Evolutionary conservation across 306 rosid genomes (phyloP).

Genomic region (Mimosa bimucronata): DNA sequence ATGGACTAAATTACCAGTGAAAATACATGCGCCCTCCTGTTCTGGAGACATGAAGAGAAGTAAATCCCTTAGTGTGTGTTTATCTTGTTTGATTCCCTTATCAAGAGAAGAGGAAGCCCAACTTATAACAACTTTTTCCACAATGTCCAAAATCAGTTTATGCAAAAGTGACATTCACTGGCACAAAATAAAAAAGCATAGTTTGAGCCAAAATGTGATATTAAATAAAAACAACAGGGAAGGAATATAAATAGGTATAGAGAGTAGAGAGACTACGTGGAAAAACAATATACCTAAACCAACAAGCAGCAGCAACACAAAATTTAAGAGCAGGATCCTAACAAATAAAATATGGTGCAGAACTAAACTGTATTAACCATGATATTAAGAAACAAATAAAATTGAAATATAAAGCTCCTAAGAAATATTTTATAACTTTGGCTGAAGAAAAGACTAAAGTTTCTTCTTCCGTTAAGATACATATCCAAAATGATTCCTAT

Average conservation of each 20-base stretch:
- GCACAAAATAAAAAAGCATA: constrained; percentile 27
- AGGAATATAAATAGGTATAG: constrained; percentile 3
- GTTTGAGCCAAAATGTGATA: constrained; percentile 24
- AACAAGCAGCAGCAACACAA: constrained; percentile 55
- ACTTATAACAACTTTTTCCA: constrained; percentile 65
- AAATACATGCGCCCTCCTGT: constrained; percentile 96
- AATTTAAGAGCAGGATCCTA: constrained; percentile 68
- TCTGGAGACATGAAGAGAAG: constrained; percentile 89
- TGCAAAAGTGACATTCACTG: constrained; percentile 49
- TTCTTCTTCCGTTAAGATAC: background rate
- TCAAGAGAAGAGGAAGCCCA: constrained; percentile 77
- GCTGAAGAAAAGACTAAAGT: background rate
- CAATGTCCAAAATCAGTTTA: constrained; percentile 59
- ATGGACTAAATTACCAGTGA: constrained; percentile 63
- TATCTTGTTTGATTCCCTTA: constrained; percentile 60
- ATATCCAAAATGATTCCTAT: background rate
- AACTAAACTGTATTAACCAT: background rate
- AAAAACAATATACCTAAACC: constrained; percentile 60
- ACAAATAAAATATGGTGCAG: constrained; percentile 45
- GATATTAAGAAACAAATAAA: background rate
- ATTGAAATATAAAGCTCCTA: background rate
- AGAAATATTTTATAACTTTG: background rate
- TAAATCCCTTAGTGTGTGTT: constrained; percentile 73
- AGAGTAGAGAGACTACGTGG: background rate
- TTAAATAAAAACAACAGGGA: background rate